Conservation (phyloP, 805 yeast species). For the Suhomyces faveliae region DNA sequence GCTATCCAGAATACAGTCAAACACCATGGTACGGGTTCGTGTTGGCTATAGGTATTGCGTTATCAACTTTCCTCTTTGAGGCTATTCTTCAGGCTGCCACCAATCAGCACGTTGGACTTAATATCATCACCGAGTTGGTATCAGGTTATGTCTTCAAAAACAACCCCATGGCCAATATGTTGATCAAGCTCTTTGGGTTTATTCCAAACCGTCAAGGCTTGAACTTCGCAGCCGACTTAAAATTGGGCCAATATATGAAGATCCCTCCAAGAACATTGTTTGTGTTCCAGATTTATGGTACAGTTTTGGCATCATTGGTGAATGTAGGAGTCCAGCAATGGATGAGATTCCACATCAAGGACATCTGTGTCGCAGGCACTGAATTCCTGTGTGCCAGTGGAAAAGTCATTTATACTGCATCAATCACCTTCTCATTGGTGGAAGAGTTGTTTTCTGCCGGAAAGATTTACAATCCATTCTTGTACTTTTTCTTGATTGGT, state of each 20-base stretch:
- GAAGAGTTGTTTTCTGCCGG: constrained; percentile 30
- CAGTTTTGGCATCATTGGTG: constrained; percentile 20
- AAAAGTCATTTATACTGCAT: constrained; percentile 18
- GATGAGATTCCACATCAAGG: constrained; percentile 20
- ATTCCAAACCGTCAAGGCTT: constrained; percentile 21
- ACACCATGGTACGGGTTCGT: constrained; percentile 19
- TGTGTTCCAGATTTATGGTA: constrained; percentile 18
- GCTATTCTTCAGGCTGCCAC: constrained; percentile 20
- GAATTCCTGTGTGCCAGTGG: constrained; percentile 22
- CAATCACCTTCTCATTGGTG: constrained; percentile 40
- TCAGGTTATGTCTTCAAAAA: constrained; percentile 20
- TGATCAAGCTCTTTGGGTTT: constrained; percentile 19
- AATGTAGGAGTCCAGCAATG: constrained; percentile 24
- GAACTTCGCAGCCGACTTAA: constrained; percentile 17
- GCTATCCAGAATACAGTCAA: constrained; percentile 15
- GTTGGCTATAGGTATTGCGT: constrained; percentile 14
- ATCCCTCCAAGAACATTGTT: constrained; percentile 19
- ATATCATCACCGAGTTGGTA: constrained; percentile 18
- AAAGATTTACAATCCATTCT: constrained; percentile 25
- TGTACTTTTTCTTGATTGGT: constrained; percentile 36
- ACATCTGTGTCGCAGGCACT: constrained; percentile 15
- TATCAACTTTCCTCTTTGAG: constrained; percentile 16
- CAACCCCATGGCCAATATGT: constrained; percentile 19
- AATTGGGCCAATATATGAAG: constrained; percentile 21
- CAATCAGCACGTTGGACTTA: constrained; percentile 19